Percentiles rank a stretch among this genome's conserved stretches.
Evolutionary conservation across 2,329 filamentous ascomycete species (phyloP).

Genomic region (Cladosporium sp.): DNA sequence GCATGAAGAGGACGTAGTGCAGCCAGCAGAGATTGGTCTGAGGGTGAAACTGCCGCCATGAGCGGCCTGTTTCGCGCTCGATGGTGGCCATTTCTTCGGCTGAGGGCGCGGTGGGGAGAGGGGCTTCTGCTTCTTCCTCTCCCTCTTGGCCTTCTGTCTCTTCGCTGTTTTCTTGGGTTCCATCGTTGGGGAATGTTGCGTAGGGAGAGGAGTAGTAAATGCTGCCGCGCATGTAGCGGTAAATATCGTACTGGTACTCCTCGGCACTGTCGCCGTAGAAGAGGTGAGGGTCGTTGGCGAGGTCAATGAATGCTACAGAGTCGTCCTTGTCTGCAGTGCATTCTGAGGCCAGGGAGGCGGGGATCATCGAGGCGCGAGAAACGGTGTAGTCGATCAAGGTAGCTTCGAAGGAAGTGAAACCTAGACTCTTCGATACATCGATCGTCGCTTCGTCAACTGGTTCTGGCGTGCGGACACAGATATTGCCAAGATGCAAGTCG

Average conservation of each 20-base stretch:
- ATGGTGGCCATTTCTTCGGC: conserved; percentile 14
- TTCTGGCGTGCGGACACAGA: conserved; percentile 46
- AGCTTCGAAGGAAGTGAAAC: conserved; percentile 54
- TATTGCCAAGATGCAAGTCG: conserved; percentile 64
- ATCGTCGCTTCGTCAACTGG: conserved; percentile 5
- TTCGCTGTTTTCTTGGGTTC: background rate
- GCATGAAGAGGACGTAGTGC: conserved; percentile 55
- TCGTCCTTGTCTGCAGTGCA: conserved; percentile 13
- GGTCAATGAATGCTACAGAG: conserved; percentile 43
- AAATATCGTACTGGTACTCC: conserved; percentile 55
- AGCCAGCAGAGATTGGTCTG: conserved; percentile 62
- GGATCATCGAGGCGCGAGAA: conserved; percentile 54
- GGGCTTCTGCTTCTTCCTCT: background rate
- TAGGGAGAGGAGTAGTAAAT: conserved; percentile 39
- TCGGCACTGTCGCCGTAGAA: conserved; percentile 45
- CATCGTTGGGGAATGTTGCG: conserved; percentile 23
- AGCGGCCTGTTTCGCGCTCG: conserved; percentile 14
- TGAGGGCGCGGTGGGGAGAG: background rate
- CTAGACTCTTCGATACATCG: conserved; percentile 38
- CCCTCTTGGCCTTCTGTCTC: background rate
- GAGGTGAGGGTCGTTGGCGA: conserved; percentile 40
- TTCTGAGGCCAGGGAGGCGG: background rate
- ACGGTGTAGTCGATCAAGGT: conserved; percentile 67
- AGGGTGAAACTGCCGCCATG: conserved; percentile 54
- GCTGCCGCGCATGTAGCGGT: conserved; percentile 48